phyloP scores from a whole-genome alignment of 2,329 filamentous ascomycete genomes.

The Diaporthe australafricana region DNA sequence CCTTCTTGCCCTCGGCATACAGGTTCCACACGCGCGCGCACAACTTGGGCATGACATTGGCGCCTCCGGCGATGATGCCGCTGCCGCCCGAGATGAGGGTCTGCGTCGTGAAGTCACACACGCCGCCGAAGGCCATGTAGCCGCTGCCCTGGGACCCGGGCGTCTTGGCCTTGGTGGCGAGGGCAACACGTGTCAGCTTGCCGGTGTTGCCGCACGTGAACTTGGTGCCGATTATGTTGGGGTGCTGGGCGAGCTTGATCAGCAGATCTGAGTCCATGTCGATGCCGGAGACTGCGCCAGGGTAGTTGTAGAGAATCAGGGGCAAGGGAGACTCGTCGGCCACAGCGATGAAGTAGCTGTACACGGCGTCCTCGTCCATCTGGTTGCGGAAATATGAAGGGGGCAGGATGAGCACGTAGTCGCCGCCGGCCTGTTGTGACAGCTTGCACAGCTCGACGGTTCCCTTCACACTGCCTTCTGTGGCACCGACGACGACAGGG shows the following conservation, averaged over 20 bases:
- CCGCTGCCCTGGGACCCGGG: slow-evolving; percentile 68
- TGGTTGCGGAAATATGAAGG: slow-evolving; percentile 86
- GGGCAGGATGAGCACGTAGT: slow-evolving; percentile 83
- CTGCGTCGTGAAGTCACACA: slow-evolving; percentile 89
- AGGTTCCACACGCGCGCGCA: slow-evolving; percentile 84
- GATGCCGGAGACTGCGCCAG: slow-evolving; percentile 85
- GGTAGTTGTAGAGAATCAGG: slow-evolving; percentile 92
- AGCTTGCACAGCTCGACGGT: slow-evolving; percentile 81
- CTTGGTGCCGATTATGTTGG: slow-evolving; percentile 89
- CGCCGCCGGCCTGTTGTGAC: slow-evolving; percentile 76
- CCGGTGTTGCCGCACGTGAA: slow-evolving; percentile 94
- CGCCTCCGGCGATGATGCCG: slow-evolving; percentile 87
- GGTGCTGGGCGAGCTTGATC: slow-evolving; percentile 81
- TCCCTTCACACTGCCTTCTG: slow-evolving; percentile 83
- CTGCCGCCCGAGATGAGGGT: slow-evolving; percentile 82
- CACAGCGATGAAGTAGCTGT: slow-evolving; percentile 79
- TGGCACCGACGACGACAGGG: slow-evolving; percentile 86
- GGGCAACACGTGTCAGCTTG: slow-evolving; percentile 85
- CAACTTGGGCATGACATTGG: slow-evolving; percentile 86
- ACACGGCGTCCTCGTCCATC: slow-evolving; percentile 79
- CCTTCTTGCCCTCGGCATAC: slow-evolving; percentile 77
- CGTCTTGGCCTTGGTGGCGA: slow-evolving; percentile 77
- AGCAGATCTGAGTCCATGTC: slow-evolving; percentile 92
- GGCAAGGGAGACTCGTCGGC: slow-evolving; percentile 81
- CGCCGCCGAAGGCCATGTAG: slow-evolving; percentile 89